These are phyloP conservation scores for Fomitopsis schrenkii DNA, from an alignment of 1,284 basidiomycete species.

Conservation along the genomic window DNA sequence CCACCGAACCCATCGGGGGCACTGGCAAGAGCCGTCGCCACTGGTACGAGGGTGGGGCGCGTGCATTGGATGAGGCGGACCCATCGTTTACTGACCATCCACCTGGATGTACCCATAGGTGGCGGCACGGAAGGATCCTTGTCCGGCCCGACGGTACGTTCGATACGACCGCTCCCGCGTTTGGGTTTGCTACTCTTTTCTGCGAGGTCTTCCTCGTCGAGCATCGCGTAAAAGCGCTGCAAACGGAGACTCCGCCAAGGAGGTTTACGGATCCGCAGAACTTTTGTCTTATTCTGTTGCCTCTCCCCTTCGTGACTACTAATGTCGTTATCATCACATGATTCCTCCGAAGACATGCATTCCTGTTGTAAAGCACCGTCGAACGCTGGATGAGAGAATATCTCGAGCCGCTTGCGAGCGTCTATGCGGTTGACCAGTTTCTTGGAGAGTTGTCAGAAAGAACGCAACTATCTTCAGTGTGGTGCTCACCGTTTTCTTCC, in stretches of 20 bases:
- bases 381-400: constrained; percentile 57
- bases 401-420: constrained; percentile 45
- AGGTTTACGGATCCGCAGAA: constrained; percentile 51
- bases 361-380: constrained; percentile 65
- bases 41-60: constrained; percentile 42
- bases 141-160: constrained; percentile 46
- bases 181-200: constrained; percentile 46
- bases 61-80: constrained; percentile 33
- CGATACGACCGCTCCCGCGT: constrained; percentile 50
- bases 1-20: constrained; percentile 47
- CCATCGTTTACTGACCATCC: constrained; percentile 75
- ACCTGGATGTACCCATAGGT: constrained; percentile 56
- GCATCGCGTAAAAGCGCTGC: constrained; percentile 47
- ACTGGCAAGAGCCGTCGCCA: constrained; percentile 38
- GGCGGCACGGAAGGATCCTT: constrained; percentile 60
- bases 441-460: constrained; percentile 29
- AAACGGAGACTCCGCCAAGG: constrained; percentile 62
- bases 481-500: constrained; percentile 56
- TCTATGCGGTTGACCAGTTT: constrained; percentile 63
- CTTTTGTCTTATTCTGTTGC: constrained; percentile 14
- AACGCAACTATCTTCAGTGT: constrained; percentile 1
- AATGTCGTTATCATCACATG: constrained; percentile 44
- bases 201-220: constrained; percentile 52
- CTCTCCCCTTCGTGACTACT: constrained; percentile 20
- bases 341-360: constrained; percentile 79